Base-by-base conservation (phyloP, 345 rosid genomes). In the Eucalyptus marginata region DNA sequence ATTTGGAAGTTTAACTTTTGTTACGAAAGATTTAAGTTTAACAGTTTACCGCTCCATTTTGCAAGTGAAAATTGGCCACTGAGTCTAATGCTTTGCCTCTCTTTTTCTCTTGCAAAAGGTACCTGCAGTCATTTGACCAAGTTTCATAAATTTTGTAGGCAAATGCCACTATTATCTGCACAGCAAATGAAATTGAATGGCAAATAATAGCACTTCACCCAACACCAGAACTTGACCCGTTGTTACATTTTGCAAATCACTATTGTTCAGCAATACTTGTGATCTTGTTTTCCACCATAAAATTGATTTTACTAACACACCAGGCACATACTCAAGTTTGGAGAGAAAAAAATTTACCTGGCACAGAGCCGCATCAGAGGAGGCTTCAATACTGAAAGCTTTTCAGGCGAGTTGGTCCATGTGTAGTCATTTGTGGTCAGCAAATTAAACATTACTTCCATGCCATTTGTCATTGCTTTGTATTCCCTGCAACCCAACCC, bases 31-130 rank as follows among this genome's bases (percentile, higher is more conserved):
- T 62, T 24, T 49, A 89, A 68, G 80, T 68, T 83, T 76, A 31
- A 40, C 8, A 84, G 88, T 95, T 89, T 94, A 97, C 99, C 90
- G 98, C 98, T 90, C 99, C 99, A 93, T 97, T 98, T 94, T 97
- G 98, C 95, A 97, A 92, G 93, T 96, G 99, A 93, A 98, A 98
- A 91, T 98, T 98, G 88, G 98, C 96, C 90, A 97, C 99, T 54
- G 99, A 96, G 88, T 98, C 99, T 88, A 98, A 93, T 85, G 99
- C 98, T 92, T 96, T 98, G 62, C 98, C 99, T 93, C 99, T 94
- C 92, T 97, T 96, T 90, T 98, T 96, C 97, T 97, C 99, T 91
- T 93, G 95, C 89, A 98, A 89, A 90, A 97, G 97, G 88, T 97
- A 98, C 95, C 99, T 97, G 89, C 52, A 47, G 46, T 36, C 71